These are phyloP conservation scores for Apiospora kogelbergensis DNA, from an alignment of 2,329 filamentous ascomycete genomes.

Conservation along the genomic window DNA sequence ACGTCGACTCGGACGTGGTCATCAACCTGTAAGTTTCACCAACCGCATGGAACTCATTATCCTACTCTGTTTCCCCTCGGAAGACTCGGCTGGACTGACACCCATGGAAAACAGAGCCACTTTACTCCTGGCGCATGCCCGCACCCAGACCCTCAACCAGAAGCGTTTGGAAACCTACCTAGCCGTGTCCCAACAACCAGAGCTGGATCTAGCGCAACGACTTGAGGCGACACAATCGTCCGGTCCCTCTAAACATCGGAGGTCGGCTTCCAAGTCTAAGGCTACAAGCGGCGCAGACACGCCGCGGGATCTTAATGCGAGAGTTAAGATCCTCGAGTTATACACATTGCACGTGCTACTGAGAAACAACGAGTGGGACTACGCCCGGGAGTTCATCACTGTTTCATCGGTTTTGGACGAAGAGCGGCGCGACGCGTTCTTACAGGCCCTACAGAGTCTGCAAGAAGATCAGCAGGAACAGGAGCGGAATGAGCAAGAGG, in stretches of 20 bases:
- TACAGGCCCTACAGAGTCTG: conserved; percentile 80
- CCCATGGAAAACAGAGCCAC: conserved; percentile 65
- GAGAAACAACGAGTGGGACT: conserved; percentile 93
- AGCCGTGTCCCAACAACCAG: conserved; percentile 70
- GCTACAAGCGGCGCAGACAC: conserved; percentile 69
- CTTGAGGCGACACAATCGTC: conserved; percentile 49
- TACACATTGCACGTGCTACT: conserved; percentile 95
- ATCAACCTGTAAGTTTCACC: conserved; percentile 68
- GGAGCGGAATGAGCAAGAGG: conserved; percentile 64
- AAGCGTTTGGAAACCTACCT: conserved; percentile 86
- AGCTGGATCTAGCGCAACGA: conserved; percentile 68
- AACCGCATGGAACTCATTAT: not conserved
- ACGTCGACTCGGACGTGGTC: conserved; percentile 92
- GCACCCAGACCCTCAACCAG: conserved; percentile 81
- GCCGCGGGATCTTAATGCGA: conserved; percentile 77
- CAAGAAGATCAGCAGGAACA: conserved; percentile 79
- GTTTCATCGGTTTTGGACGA: conserved; percentile 87
- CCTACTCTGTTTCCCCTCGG: conserved; percentile 6
- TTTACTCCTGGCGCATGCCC: conserved; percentile 85
- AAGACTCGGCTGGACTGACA: conserved; percentile 7
- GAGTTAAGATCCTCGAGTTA: conserved; percentile 90
- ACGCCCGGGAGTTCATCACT: conserved; percentile 86
- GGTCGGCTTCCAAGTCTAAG: conserved; percentile 44
- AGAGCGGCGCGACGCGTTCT: conserved; percentile 83
- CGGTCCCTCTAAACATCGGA: conserved; percentile 22